Evolutionary conservation across 2,329 filamentous ascomycete species (phyloP).

Genomic region (Colletotrichum lentis): DNA sequence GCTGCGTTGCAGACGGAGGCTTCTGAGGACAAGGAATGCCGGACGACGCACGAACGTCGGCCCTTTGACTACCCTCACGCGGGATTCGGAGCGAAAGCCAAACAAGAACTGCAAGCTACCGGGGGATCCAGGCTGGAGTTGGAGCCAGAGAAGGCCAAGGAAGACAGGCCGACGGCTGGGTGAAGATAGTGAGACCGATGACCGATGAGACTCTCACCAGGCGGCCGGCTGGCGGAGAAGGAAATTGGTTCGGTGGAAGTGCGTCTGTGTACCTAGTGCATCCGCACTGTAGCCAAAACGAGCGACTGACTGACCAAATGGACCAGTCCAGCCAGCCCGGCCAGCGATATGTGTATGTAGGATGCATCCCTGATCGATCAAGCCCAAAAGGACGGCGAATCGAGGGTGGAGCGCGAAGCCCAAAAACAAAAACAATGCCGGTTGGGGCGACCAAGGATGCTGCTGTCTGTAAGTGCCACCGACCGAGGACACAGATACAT

Average conservation of each 20-base stretch:
- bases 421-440: neutral
- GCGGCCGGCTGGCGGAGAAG: neutral
- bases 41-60: neutral
- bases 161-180: neutral
- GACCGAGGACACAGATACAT: neutral
- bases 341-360: neutral
- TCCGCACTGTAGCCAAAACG: neutral
- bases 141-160: neutral
- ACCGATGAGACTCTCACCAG: neutral
- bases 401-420: neutral
- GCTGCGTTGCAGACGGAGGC: neutral
- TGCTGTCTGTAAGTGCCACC: neutral
- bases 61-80: neutral
- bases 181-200: neutral
- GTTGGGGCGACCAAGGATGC: neutral
- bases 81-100: neutral
- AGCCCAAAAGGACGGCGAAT: neutral
- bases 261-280: neutral
- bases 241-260: neutral
- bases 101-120: neutral
- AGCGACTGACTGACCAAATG: conserved; percentile 25
- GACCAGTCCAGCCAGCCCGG: conserved; percentile 35
- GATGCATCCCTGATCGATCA: neutral
- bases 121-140: neutral
- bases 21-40: neutral